Percentiles rank a stretch among this genome's conserved stretches.
These are phyloP conservation scores for Ogataea dorogensis DNA, from an alignment of 805 yeast species.

Conservation along the genomic window DNA sequence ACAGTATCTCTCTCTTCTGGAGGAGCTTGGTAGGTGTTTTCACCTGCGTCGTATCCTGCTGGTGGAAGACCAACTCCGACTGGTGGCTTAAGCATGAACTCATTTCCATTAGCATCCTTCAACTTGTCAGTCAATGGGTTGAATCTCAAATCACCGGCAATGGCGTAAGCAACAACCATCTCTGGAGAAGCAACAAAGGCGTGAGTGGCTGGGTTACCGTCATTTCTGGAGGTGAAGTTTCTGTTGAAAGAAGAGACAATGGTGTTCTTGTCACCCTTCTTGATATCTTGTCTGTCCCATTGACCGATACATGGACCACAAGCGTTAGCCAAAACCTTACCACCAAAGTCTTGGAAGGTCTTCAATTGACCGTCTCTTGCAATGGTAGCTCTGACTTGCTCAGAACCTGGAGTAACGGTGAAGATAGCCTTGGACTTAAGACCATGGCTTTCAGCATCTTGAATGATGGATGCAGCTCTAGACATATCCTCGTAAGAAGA, in stretches of 20 bases:
- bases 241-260: constrained; percentile 97
- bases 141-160: constrained; percentile 88
- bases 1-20: constrained; percentile 81
- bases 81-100: constrained; percentile 78
- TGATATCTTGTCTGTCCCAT: constrained; percentile 91
- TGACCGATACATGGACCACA: constrained; percentile 98
- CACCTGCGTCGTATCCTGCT: constrained; percentile 59
- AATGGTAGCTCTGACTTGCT: constrained; percentile 95
- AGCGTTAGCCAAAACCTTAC: constrained; percentile 91
- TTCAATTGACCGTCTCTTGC: constrained; percentile 90
- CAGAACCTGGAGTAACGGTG: constrained; percentile 97
- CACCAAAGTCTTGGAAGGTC: constrained; percentile 83
- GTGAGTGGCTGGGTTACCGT: constrained; percentile 96
- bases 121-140: constrained; percentile 90
- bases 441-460: constrained; percentile 84
- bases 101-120: constrained; percentile 62
- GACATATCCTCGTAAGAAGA: constrained; percentile 98
- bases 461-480: constrained; percentile 86
- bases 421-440: constrained; percentile 87
- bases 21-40: constrained; percentile 95
- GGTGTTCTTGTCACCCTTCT: constrained; percentile 67
- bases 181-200: constrained; percentile 99
- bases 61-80: constrained; percentile 81
- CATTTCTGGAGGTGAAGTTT: constrained; percentile 96
- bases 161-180: constrained; percentile 94